These are phyloP conservation scores for Talaromyces sp. DNA, from an alignment of 2,329 filamentous ascomycete genomes.

Conservation along the genomic window DNA sequence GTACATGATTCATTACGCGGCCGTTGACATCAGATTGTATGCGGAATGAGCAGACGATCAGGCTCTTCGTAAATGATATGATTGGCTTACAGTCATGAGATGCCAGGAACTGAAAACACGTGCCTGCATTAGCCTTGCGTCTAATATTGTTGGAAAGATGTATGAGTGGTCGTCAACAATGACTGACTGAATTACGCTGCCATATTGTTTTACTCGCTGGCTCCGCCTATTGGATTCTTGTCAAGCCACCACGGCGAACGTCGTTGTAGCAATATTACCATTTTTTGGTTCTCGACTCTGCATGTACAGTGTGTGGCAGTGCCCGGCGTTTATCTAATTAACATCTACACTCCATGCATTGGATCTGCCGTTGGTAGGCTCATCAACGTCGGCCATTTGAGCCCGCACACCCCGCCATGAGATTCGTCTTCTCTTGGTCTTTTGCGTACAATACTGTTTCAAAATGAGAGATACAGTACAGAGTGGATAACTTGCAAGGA, in stretches of 20 bases:
- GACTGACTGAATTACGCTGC: neutral
- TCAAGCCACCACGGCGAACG: neutral
- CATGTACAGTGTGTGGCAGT: neutral
- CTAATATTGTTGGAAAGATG: neutral
- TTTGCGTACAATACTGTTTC: neutral
- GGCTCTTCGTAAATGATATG: neutral
- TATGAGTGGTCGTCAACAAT: neutral
- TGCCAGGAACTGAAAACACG: slow-evolving; percentile 2
- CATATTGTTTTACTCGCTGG: neutral
- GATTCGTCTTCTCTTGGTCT: neutral
- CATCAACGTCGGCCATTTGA: neutral
- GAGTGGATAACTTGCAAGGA: neutral
- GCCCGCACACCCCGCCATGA: too few relatives aligned
- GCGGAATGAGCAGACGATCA: neutral
- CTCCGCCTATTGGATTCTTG: neutral
- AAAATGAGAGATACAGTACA: neutral
- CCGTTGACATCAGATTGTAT: slow-evolving; percentile 9
- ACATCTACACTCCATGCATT: neutral
- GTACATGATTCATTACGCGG: slow-evolving; percentile 9
- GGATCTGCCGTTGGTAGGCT: neutral
- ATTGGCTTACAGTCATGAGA: neutral
- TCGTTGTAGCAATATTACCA: neutral
- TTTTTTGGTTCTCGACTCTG: neutral
- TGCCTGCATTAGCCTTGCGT: slow-evolving; percentile 8
- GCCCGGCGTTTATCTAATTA: neutral